phyloP scores from a whole-genome alignment of 1,284 basidiomycete genomes.

The Rhodotorula sp. region DNA sequence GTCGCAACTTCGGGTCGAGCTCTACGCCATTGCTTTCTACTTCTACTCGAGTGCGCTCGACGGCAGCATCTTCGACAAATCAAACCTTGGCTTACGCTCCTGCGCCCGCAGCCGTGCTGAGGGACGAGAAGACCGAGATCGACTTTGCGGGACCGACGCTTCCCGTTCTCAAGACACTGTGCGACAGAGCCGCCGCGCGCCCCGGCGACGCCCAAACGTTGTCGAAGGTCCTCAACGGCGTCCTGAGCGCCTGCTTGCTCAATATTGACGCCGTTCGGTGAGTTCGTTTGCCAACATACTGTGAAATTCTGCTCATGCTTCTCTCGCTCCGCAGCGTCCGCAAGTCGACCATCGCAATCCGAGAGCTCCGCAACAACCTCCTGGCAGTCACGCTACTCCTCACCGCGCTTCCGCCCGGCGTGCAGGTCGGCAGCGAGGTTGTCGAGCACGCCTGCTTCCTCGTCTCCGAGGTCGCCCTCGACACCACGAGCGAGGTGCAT shows the following conservation, averaged over 20 bases:
- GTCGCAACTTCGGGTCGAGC: slow-evolving; percentile 63
- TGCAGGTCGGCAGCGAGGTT: slow-evolving; percentile 69
- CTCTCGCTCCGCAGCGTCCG: slow-evolving; percentile 61
- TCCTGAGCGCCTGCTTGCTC: slow-evolving; percentile 77
- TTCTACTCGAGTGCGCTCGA: slow-evolving; percentile 68
- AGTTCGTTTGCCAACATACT: slow-evolving; percentile 44
- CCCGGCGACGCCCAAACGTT: slow-evolving; percentile 22
- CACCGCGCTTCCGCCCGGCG: slow-evolving; percentile 68
- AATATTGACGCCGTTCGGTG: slow-evolving; percentile 91
- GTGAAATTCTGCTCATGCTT: slow-evolving; percentile 5
- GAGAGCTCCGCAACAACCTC: slow-evolving; percentile 89
- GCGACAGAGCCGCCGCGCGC: slow-evolving; percentile 54
- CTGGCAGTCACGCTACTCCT: slow-evolving; percentile 80
- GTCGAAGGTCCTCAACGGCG: slow-evolving; percentile 68
- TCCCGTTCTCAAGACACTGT: slow-evolving; percentile 70
- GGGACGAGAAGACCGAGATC: slow-evolving; percentile 73
- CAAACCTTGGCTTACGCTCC: neutral
- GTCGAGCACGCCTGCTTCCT: slow-evolving; percentile 82
- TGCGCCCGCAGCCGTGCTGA: slow-evolving; percentile 64
- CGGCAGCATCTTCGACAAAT: too few species aligned
- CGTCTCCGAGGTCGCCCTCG: slow-evolving; percentile 68
- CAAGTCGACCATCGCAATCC: slow-evolving; percentile 68
- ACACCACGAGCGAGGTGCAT: slow-evolving; percentile 66
- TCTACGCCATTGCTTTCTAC: slow-evolving; percentile 74
- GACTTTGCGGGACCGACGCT: slow-evolving; percentile 77